Percentiles rank a stretch among this genome's conserved stretches.
Conservation (phyloP, 2,329 filamentous ascomycete species). For the Cryphonectria japonica region DNA sequence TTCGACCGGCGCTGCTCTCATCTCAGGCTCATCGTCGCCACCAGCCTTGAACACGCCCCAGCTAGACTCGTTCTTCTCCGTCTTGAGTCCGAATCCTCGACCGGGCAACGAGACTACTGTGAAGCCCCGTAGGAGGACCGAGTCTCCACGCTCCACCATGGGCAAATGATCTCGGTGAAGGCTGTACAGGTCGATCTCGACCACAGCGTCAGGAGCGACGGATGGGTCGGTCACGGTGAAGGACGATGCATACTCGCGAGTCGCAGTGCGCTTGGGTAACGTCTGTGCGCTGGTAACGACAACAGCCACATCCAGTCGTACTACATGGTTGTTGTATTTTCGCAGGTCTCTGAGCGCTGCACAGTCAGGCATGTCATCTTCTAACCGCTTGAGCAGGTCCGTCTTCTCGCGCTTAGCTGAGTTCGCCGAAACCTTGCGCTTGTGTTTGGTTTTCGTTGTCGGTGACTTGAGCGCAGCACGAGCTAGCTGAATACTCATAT, state of each 20-base stretch:
- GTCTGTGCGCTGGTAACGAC: conserved; percentile 56
- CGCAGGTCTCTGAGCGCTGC: conserved; percentile 56
- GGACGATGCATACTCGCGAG: conserved; percentile 61
- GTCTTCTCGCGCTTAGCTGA: conserved; percentile 42
- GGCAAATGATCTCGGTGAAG: conserved; percentile 62
- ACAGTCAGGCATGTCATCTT: conserved; percentile 56
- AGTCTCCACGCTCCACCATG: conserved; percentile 58
- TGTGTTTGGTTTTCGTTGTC: conserved; percentile 29
- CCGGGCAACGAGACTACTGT: conserved; percentile 56
- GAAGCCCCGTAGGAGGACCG: conserved; percentile 61
- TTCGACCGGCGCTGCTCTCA: conserved; percentile 64
- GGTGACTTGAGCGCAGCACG: conserved; percentile 39
- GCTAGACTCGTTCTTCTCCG: conserved; percentile 55
- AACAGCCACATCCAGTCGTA: conserved; percentile 54
- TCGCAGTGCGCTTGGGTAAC: conserved; percentile 57
- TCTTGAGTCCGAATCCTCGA: conserved; percentile 59
- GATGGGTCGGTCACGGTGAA: conserved; percentile 62
- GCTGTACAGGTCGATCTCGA: conserved; percentile 61
- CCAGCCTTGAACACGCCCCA: conserved; percentile 64
- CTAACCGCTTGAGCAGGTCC: conserved; percentile 51
- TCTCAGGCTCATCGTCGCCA: conserved; percentile 49
- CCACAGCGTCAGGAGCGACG: conserved; percentile 52
- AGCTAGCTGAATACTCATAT: conserved; percentile 38
- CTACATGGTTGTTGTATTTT: conserved; percentile 44
- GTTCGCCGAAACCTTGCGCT: conserved; percentile 28